These are phyloP conservation scores for Xerocomus nothofagi DNA, from an alignment of 1,284 basidiomycete species.

Conservation along the genomic window DNA sequence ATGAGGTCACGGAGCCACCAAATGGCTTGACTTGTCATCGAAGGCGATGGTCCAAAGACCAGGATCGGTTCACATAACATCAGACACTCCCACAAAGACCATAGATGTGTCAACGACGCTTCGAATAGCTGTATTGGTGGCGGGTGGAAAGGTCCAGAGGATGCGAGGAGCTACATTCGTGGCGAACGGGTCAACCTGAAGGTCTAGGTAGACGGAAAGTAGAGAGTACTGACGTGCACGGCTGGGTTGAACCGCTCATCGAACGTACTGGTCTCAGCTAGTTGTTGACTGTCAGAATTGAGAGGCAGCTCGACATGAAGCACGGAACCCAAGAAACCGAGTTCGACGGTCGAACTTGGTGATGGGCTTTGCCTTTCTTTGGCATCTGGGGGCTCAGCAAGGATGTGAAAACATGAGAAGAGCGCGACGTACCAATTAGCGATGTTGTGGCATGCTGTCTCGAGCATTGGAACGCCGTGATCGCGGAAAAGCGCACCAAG, in stretches of 20 bases:
- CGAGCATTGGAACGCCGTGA: conserved; percentile 79
- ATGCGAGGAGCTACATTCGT: conserved; percentile 68
- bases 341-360: conserved; percentile 64
- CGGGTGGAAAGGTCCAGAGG: conserved; percentile 65
- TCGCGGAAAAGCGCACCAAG: conserved; percentile 78
- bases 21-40: conserved; percentile 78
- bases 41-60: conserved; percentile 80
- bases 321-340: conserved; percentile 80
- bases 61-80: conserved; percentile 87
- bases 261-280: conserved; percentile 50
- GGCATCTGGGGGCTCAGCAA: conserved; percentile 24
- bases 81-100: conserved; percentile 93
- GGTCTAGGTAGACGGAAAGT: not conserved
- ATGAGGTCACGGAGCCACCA: conserved; percentile 92
- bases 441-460: conserved; percentile 84
- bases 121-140: conserved; percentile 76
- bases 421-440: conserved; percentile 68
- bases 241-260: conserved; percentile 48
- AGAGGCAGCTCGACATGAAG: conserved; percentile 73
- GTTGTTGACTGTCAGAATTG: conserved; percentile 70
- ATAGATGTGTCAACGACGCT: conserved; percentile 75
- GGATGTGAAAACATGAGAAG: not conserved
- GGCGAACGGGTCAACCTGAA: not conserved
- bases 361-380: conserved; percentile 72
- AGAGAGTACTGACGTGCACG: conserved; percentile 42